Conservation (phyloP, 169 alveolate species). For the Plasmodium adleri region DNA sequence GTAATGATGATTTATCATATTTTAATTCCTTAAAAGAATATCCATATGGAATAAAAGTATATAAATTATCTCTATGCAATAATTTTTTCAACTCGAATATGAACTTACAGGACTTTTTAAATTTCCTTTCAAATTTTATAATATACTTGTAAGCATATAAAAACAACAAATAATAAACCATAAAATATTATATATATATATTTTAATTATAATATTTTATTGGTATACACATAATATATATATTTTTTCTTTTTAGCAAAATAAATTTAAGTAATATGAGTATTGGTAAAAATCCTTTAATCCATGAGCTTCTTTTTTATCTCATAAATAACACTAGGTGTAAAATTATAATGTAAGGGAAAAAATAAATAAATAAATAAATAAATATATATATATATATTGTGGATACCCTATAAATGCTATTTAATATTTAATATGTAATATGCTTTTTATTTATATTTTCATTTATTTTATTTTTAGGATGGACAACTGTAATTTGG, state of each 20-base stretch:
- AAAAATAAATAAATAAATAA: slow-evolving; percentile 3
- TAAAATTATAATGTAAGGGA: slow-evolving; percentile 47
- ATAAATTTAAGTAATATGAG: slow-evolving; percentile 36
- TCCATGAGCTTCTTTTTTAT: slow-evolving; percentile 34
- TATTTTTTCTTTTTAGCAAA: slow-evolving; percentile 48
- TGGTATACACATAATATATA: not conserved
- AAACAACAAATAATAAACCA: not conserved
- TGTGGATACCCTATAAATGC: not conserved
- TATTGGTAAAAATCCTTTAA: slow-evolving; percentile 22
- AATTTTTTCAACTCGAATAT: slow-evolving; percentile 31
- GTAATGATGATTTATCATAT: slow-evolving; percentile 54
- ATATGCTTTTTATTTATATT: not conserved
- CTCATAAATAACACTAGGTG: slow-evolving; percentile 50
- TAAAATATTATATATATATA: not conserved
- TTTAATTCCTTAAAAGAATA: slow-evolving; percentile 34
- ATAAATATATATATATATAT: no score
- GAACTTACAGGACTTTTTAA: slow-evolving; percentile 13
- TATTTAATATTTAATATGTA: not conserved
- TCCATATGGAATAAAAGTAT: slow-evolving; percentile 34
- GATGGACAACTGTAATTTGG: slow-evolving; percentile 48
- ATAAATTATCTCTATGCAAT: slow-evolving; percentile 41
- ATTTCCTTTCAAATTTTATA: slow-evolving; percentile 41
- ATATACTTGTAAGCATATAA: slow-evolving; percentile 52
- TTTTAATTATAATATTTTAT: not conserved
- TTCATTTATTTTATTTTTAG: slow-evolving; percentile 9